Conservation (phyloP, 805 yeast species). For the Candida pseudofarinosa region DNA sequence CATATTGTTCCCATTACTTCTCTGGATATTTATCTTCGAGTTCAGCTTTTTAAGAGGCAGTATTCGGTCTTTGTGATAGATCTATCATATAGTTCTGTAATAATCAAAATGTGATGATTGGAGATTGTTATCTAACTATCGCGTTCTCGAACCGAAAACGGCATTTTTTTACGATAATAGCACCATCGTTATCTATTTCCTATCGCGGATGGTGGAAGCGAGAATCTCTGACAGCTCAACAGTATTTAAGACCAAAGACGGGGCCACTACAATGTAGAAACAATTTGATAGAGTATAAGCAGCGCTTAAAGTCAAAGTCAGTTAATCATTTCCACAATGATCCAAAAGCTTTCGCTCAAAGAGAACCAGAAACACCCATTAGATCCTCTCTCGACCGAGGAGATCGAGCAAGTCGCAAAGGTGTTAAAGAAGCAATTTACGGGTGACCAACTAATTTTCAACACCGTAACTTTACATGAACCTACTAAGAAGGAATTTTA, state of each 20-base stretch:
- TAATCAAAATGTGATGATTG: no score
- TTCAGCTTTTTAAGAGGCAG: background rate
- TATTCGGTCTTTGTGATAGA: no score
- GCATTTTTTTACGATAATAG: background rate
- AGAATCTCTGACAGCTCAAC: no score
- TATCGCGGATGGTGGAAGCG: no score
- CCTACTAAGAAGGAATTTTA: conserved; percentile 62
- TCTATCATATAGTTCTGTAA: no score
- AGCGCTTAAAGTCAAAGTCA: no score
- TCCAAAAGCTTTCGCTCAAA: conserved; percentile 4
- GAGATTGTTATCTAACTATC: no score
- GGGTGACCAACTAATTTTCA: conserved; percentile 50
- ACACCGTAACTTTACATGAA: conserved; percentile 67
- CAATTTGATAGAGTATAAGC: no score
- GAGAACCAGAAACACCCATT: conserved; percentile 45
- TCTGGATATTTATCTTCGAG: conserved; percentile 18
- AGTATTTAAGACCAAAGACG: background rate
- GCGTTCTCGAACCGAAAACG: no score
- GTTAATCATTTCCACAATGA: conserved; percentile 1
- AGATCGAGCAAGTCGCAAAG: conserved; percentile 55
- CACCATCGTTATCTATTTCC: no score
- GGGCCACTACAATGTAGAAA: background rate
- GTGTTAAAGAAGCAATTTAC: conserved; percentile 47
- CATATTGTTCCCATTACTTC: conserved; percentile 16
- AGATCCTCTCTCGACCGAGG: conserved; percentile 65